A percentile compares a stretch with the other conserved stretches of the same genome.
Evolutionary conservation across 257 asterid genomes (phyloP).

Genomic region (Gentiana dahurica): DNA sequence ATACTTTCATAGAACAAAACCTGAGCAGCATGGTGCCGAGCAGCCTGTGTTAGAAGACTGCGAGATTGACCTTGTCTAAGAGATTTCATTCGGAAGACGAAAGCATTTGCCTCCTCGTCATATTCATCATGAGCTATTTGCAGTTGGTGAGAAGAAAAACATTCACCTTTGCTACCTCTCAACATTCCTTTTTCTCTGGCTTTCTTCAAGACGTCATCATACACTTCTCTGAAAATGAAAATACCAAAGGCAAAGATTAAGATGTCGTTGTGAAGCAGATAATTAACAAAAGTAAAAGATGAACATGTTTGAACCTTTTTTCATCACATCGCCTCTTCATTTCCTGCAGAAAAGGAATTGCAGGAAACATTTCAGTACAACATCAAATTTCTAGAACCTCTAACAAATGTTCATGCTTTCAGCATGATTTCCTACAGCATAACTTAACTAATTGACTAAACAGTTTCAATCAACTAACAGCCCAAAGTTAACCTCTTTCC

Average conservation of each 20-base stretch:
- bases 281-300: slow-evolving; percentile 8
- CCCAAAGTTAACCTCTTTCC: too few relatives aligned
- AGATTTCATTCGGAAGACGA: slow-evolving; percentile 90
- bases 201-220: slow-evolving; percentile 15
- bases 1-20: slow-evolving; percentile 21
- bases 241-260: slow-evolving; percentile 14
- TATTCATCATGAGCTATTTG: slow-evolving; percentile 68
- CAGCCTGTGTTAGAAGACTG: slow-evolving; percentile 89
- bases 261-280: neutral
- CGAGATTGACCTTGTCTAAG: slow-evolving; percentile 95
- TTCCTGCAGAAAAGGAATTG: slow-evolving; percentile 50
- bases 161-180: slow-evolving; percentile 52
- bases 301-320: slow-evolving; percentile 46
- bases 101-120: slow-evolving; percentile 80
- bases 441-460: too few relatives aligned
- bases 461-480: too few relatives aligned
- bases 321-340: slow-evolving; percentile 87
- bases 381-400: slow-evolving; percentile 1
- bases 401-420: neutral
- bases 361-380: slow-evolving; percentile 9
- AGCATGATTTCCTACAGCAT: neutral
- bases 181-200: slow-evolving; percentile 57
- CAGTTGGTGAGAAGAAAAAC: slow-evolving; percentile 51
- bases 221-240: slow-evolving; percentile 33
- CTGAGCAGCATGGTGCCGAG: slow-evolving; percentile 99